phyloP scores from a whole-genome alignment of 371 early-diverging fungal genomes.

The Basidiobolus meristosporus region DNA sequence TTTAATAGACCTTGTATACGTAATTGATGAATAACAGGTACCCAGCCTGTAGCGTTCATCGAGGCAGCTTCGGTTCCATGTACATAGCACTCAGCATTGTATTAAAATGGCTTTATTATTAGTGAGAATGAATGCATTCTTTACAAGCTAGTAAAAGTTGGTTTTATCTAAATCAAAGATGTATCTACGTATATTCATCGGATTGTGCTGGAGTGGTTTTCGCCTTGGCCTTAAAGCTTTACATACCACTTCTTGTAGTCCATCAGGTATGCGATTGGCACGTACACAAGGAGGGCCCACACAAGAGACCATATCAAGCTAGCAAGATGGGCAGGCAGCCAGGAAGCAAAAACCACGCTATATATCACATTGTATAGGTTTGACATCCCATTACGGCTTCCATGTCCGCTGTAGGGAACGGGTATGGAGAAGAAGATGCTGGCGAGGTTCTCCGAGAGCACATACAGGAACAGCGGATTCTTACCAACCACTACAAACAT shows the following conservation, averaged over 20 bases:
- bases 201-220: too few species aligned
- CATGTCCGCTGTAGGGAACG: conserved; percentile 4
- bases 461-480: conserved; percentile 15
- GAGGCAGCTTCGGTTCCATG: too few species aligned
- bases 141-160: too few species aligned
- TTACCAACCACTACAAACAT: conserved; percentile 9
- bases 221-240: conserved; percentile 10
- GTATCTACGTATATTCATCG: too few species aligned
- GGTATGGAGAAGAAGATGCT: conserved; percentile 6
- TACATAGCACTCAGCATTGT: too few species aligned
- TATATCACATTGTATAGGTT: conserved; percentile 5
- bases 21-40: too few species aligned
- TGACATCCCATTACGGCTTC: background rate
- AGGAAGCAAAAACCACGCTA: conserved; percentile 7
- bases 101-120: too few species aligned
- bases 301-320: conserved; percentile 9
- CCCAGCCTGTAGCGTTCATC: too few species aligned
- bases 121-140: too few species aligned
- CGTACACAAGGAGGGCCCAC: conserved; percentile 3
- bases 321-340: conserved; percentile 7
- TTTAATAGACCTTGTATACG: too few species aligned
- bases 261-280: conserved; percentile 8
- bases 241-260: conserved; percentile 12
- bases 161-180: too few species aligned
- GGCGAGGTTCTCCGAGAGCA: conserved; percentile 10